Conservation (phyloP, 148 eudicot genomes). For the Fagopyrum tataricum region DNA sequence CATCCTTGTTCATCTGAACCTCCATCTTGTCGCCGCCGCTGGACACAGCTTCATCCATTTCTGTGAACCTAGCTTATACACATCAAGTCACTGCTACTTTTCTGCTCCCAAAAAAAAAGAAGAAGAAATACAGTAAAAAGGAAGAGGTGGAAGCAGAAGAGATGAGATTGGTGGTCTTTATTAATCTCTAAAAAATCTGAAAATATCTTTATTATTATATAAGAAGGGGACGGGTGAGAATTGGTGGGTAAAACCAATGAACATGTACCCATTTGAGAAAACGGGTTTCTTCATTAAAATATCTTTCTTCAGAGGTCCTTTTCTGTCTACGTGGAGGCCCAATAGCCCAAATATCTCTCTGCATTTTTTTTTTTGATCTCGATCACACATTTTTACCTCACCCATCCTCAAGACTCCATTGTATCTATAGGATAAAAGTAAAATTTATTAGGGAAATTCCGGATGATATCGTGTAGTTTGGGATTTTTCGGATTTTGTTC, state of each 20-base stretch:
- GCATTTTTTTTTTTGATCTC: too few relatives aligned
- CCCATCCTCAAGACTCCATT: too few relatives aligned
- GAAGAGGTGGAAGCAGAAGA: background rate
- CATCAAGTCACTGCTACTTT: background rate
- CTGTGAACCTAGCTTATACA: background rate
- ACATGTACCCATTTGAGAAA: background rate
- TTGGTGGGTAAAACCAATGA: background rate
- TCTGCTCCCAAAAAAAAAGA: background rate
- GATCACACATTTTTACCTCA: too few relatives aligned
- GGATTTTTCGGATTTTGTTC: too few relatives aligned
- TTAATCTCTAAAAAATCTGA: background rate
- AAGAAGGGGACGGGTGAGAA: background rate
- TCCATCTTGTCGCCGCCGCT: slow-evolving; percentile 29
- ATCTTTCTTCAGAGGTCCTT: background rate
- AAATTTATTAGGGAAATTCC: too few relatives aligned
- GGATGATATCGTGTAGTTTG: too few relatives aligned
- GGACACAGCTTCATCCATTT: slow-evolving; percentile 45
- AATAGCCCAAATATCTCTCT: background rate
- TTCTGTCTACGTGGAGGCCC: slow-evolving; percentile 1
- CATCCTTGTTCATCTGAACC: slow-evolving; percentile 14
- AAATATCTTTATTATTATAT: background rate
- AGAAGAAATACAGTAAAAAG: background rate
- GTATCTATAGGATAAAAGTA: too few relatives aligned
- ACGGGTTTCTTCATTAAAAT: background rate
- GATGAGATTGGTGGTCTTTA: slow-evolving; percentile 4